phyloP scores from a whole-genome alignment of 2,329 filamentous ascomycete genomes.

The Colletotrichum destructivum region DNA sequence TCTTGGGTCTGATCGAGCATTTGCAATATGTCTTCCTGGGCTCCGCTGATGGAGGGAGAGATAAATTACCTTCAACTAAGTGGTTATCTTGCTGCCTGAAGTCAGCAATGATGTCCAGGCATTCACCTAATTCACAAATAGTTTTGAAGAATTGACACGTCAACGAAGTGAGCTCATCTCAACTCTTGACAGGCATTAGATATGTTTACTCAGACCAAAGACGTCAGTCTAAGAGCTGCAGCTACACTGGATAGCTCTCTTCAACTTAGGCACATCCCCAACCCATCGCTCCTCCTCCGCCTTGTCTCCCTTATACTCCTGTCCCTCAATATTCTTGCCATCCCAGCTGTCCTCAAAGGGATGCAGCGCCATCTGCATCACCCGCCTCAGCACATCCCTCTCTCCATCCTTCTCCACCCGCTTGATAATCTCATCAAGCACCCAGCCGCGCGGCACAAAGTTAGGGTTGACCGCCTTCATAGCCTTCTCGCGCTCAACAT shows the following conservation, averaged over 20 bases:
- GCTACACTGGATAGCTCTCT: constrained; percentile 91
- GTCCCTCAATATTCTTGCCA: constrained; percentile 62
- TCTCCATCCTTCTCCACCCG: constrained; percentile 89
- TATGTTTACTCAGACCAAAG: neutral
- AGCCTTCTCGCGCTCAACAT: constrained; percentile 74
- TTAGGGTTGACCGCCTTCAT: constrained; percentile 95
- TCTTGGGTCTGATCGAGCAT: no score
- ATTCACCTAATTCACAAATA: no score
- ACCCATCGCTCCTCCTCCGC: constrained; percentile 88
- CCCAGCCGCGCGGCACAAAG: constrained; percentile 92
- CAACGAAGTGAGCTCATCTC: neutral
- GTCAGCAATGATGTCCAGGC: no score
- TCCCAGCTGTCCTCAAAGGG: constrained; percentile 89
- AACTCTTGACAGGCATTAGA: neutral
- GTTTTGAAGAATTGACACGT: no score
- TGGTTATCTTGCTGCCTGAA: no score
- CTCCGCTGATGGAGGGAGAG: no score
- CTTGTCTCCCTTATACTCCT: constrained; percentile 70
- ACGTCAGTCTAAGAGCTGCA: constrained; percentile 80
- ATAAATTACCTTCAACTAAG: no score
- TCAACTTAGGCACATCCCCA: constrained; percentile 84
- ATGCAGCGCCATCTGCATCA: constrained; percentile 87
- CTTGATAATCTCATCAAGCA: constrained; percentile 93
- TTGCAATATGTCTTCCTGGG: no score
- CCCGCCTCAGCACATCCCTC: constrained; percentile 80